Evolutionary conservation across 352 stramenopile genomes (phyloP).

Genomic region (Phytophthora palmivora): DNA sequence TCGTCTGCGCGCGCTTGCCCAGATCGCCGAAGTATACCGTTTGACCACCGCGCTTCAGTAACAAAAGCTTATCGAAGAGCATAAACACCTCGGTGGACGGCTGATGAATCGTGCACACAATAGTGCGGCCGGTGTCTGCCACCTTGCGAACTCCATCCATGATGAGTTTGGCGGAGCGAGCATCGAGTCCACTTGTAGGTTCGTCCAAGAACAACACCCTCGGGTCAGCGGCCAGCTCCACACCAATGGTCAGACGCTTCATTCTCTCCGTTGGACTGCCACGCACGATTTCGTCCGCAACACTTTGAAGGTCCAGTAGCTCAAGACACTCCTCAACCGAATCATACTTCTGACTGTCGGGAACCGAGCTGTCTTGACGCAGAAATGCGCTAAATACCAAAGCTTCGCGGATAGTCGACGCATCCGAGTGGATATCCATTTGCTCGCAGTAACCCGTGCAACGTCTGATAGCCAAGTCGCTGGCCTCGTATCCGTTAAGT

Average conservation of each 20-base stretch:
- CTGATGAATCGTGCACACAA: constrained; percentile 93
- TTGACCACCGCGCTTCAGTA: constrained; percentile 85
- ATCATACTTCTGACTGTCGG: constrained; percentile 36
- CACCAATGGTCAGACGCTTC: constrained; percentile 73
- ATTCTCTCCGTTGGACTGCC: constrained; percentile 48
- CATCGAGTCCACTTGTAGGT: constrained; percentile 63
- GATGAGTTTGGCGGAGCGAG: constrained; percentile 64
- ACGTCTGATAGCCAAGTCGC: too few relatives aligned
- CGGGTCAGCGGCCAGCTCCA: constrained; percentile 87
- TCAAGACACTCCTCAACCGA: constrained; percentile 44
- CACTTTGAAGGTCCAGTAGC: constrained; percentile 37
- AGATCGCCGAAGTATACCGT: constrained; percentile 88
- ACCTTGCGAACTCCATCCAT: constrained; percentile 70
- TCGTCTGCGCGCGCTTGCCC: constrained; percentile 50
- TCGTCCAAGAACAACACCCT: constrained; percentile 82
- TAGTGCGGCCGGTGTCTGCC: constrained; percentile 73
- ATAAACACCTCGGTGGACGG: constrained; percentile 85
- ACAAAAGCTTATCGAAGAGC: constrained; percentile 83
- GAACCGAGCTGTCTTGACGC: constrained; percentile 42
- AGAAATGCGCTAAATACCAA: constrained; percentile 89
- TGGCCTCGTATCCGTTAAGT: too few relatives aligned
- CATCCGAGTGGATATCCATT: too few relatives aligned
- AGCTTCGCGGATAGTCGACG: too few relatives aligned
- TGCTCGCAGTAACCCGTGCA: too few relatives aligned
- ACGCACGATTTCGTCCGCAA: constrained; percentile 46